Conservation (phyloP, 495 filamentous ascomycete species). For the Neurospora africana region DNA sequence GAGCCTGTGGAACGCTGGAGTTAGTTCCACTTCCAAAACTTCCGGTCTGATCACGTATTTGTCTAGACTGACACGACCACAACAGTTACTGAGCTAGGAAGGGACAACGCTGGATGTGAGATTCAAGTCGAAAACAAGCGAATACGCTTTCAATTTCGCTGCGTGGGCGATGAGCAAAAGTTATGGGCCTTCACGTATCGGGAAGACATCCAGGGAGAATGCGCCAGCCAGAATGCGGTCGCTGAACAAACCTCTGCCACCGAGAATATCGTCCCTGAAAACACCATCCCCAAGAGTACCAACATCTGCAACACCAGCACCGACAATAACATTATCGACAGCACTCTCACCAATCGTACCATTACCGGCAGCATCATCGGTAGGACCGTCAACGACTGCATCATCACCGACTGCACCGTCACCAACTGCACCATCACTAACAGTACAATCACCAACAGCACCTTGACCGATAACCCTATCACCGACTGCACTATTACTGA, state of each 20-base stretch:
- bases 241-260: not conserved
- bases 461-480: too few species aligned
- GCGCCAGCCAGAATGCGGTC: not conserved
- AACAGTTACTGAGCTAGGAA: not conserved
- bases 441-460: too few species aligned
- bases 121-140: not conserved
- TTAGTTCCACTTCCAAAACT: not conserved
- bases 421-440: too few species aligned
- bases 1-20: not conserved
- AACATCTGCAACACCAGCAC: not conserved
- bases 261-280: not conserved
- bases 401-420: too few species aligned
- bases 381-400: too few species aligned
- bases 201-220: not conserved
- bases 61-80: not conserved
- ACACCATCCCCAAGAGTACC: not conserved
- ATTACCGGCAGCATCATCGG: not conserved
- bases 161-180: not conserved
- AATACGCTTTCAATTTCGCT: not conserved
- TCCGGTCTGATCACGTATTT: not conserved
- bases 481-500: too few species aligned
- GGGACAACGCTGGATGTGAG: not conserved
- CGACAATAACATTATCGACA: not conserved
- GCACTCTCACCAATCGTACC: not conserved
- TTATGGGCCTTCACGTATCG: not conserved